phyloP scores from a whole-genome alignment of 371 early-diverging fungal genomes.

The Mortierella sp. region DNA sequence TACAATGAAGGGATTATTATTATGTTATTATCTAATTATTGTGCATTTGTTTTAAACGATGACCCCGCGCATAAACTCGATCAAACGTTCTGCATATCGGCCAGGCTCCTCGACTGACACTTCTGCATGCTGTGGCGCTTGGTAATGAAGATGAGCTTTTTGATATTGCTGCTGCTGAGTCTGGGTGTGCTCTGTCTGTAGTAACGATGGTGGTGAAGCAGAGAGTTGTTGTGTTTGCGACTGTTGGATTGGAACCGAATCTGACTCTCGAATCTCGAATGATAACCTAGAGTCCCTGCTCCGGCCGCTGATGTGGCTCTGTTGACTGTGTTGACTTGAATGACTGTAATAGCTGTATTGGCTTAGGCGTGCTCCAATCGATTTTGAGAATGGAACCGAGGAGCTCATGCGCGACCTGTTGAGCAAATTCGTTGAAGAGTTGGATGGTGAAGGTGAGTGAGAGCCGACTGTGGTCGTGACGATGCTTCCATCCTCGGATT shows the following conservation, averaged over 20 bases:
- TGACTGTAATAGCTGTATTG: conserved; percentile 43
- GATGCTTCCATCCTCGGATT: conserved; percentile 2
- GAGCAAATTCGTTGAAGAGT: not conserved
- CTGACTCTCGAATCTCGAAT: conserved; percentile 28
- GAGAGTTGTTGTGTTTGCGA: not conserved
- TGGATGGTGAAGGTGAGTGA: conserved; percentile 19
- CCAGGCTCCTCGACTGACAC: conserved; percentile 72
- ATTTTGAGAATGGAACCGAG: conserved; percentile 28
- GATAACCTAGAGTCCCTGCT: conserved; percentile 47
- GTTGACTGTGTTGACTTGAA: conserved; percentile 44
- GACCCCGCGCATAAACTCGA: conserved; percentile 60
- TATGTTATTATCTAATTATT: not conserved
- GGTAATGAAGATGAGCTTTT: conserved; percentile 9
- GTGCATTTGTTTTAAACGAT: conserved; percentile 16
- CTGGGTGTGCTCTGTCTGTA: conserved; percentile 4
- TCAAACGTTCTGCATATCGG: conserved; percentile 66
- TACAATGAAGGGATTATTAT: not conserved
- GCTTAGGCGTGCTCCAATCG: conserved; percentile 26
- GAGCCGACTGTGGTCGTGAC: not conserved
- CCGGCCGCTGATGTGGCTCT: conserved; percentile 39
- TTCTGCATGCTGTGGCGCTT: conserved; percentile 48
- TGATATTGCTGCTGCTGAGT: conserved; percentile 18
- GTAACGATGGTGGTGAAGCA: conserved; percentile 19
- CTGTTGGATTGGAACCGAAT: not conserved
- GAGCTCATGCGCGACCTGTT: conserved; percentile 15